phyloP scores from a whole-genome alignment of 495 filamentous ascomycete genomes.

The Lasiosphaeria hispida region DNA sequence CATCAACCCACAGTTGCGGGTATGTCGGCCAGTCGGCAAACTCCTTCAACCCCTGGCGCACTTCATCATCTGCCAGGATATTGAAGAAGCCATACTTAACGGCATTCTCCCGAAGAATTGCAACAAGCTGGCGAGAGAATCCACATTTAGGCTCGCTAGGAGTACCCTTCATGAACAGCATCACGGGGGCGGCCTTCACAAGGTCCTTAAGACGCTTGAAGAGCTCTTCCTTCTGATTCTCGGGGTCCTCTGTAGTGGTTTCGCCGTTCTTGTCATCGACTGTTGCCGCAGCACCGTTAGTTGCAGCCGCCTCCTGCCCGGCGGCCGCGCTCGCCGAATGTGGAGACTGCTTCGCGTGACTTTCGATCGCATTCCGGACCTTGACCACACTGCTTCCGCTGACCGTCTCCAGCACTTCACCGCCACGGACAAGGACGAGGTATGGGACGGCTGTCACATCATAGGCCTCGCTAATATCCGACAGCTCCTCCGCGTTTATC shows the following conservation, averaged over 20 bases:
- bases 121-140: slow-evolving; percentile 86
- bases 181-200: slow-evolving; percentile 91
- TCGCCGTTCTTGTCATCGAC: slow-evolving; percentile 17
- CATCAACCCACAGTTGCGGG: slow-evolving; percentile 81
- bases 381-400: slow-evolving; percentile 83
- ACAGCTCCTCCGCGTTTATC: slow-evolving; percentile 85
- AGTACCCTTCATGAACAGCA: slow-evolving; percentile 96
- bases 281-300: slow-evolving; percentile 29
- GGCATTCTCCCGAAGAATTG: slow-evolving; percentile 76
- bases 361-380: slow-evolving; percentile 79
- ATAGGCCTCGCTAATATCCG: slow-evolving; percentile 82
- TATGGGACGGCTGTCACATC: slow-evolving; percentile 92
- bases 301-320: slow-evolving; percentile 23
- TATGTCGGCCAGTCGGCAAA: slow-evolving; percentile 97
- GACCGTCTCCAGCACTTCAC: slow-evolving; percentile 71
- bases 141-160: slow-evolving; percentile 90
- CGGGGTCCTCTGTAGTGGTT: slow-evolving; percentile 39
- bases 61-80: slow-evolving; percentile 95
- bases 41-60: slow-evolving; percentile 90
- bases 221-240: slow-evolving; percentile 73
- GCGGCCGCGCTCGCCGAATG: slow-evolving; percentile 10
- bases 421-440: slow-evolving; percentile 73
- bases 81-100: slow-evolving; percentile 99
- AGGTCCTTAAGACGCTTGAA: slow-evolving; percentile 71
- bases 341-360: slow-evolving; percentile 55